Evolutionary conservation across 2,329 filamentous ascomycete genomes (phyloP).

Genomic region (Fusarium tricinctum): DNA sequence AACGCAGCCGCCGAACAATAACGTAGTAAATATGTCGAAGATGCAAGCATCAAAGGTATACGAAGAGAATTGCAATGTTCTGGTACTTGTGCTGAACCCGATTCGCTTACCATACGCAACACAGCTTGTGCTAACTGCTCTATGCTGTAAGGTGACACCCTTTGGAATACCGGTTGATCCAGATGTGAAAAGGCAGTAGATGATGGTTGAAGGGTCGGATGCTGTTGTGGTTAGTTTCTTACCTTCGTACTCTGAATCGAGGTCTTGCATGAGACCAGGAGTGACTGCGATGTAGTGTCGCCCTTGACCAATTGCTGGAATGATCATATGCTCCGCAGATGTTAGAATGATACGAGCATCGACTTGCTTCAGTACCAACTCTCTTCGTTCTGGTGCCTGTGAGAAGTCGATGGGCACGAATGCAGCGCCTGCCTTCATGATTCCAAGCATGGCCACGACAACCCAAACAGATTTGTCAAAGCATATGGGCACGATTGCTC

Average conservation of each 20-base stretch:
- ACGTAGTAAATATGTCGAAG: conserved; percentile 14
- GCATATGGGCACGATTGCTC: conserved; percentile 38
- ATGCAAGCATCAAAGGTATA: conserved; percentile 22
- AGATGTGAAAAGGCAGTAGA: conserved; percentile 49
- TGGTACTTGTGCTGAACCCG: conserved; percentile 5
- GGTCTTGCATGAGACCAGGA: conserved; percentile 1
- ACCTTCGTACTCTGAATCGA: neutral
- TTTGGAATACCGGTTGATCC: conserved; percentile 49
- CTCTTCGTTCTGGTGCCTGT: conserved; percentile 27
- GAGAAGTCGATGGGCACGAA: conserved; percentile 39
- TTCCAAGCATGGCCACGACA: conserved; percentile 43
- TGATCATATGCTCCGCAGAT: neutral
- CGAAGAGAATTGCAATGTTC: conserved; percentile 25
- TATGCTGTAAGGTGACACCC: conserved; percentile 43
- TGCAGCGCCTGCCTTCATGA: conserved; percentile 48
- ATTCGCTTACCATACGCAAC: conserved; percentile 11
- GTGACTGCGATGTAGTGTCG: neutral
- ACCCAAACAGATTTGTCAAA: conserved; percentile 49
- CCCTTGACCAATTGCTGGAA: neutral
- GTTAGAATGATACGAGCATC: neutral
- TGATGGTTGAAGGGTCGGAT: neutral
- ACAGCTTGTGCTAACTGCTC: conserved; percentile 28
- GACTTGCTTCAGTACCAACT: conserved; percentile 17
- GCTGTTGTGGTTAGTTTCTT: neutral
- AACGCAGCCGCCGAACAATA: conserved; percentile 22